Evolutionary conservation across 805 yeast species (phyloP), one percentile per base, ranked within the genome.

Genomic region (Grigorovia humatica): DNA sequence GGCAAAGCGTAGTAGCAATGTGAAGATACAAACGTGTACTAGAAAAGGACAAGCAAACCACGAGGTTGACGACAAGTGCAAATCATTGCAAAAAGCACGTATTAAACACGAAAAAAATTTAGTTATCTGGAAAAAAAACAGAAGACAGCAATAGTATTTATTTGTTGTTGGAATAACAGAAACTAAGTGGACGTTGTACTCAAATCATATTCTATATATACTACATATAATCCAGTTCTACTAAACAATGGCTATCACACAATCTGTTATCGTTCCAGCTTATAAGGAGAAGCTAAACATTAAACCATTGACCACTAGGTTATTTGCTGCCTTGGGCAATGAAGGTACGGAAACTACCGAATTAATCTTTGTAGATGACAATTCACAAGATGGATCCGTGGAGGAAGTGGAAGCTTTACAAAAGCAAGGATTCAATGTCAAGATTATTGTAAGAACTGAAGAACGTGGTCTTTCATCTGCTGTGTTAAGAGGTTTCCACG

Each of bases 391-490:
- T 60, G 80, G 79, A 4, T 75, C 79, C 15, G 78, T 73, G 41
- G 80, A 75, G 59, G 79, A 74, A 55, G 80, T 75, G 38, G 77
- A 73, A 51, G 64, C 64, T 18, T 59, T 75, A 49, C 65, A 70
- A 53, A 68, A 69, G 48, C 70, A 72, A 56, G 79, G 79, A 17
- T 75, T 70, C 67, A 74, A 75, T 52, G 79, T 75, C 38, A 65
- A 67, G 52, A 75, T 75, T 52, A 74, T 74, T 51, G 80, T 75
- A 20, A 72, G 80, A 63, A 75, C 79, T 20, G 70, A 66, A 3
- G 80, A 75, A 59, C 70, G 79, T 58, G 80, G 80, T 19, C 62
- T 75, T 32, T 72, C 77, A 20, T 73, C 78, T 46, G 80, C 80
- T 32, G 80, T 75, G 11, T 57, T 75, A 57, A 69, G 69, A 57